A percentile compares a stretch with the other conserved stretches of the same genome.
phyloP scores from a whole-genome alignment of 2,329 filamentous ascomycete species.

The Pseudogymnoascus sp. region DNA sequence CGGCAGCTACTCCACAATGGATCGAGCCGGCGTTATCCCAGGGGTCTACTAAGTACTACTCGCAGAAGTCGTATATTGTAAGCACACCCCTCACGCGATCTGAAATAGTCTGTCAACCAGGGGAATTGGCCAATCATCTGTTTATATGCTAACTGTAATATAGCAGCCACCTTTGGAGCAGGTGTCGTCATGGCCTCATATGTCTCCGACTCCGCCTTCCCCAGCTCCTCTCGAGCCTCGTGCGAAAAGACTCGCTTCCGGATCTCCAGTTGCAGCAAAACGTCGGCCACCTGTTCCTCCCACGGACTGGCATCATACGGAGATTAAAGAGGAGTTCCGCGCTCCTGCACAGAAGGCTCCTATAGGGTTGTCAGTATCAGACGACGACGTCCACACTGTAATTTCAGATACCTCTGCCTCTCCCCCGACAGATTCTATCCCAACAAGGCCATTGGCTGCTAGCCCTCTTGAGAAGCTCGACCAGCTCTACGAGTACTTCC shows the following conservation, averaged over 20 bases:
- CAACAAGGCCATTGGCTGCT: background rate
- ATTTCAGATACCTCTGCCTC: slow-evolving; percentile 16
- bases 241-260: background rate
- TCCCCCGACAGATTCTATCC: background rate
- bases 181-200: background rate
- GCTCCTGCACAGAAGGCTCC: slow-evolving; percentile 29
- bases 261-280: slow-evolving; percentile 1
- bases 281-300: background rate
- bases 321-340: slow-evolving; percentile 7
- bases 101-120: background rate
- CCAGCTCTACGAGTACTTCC: slow-evolving; percentile 83
- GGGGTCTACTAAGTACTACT: slow-evolving; percentile 24
- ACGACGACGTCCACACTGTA: slow-evolving; percentile 49
- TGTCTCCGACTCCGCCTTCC: slow-evolving; percentile 23
- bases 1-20: slow-evolving; percentile 16
- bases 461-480: slow-evolving; percentile 3
- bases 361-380: slow-evolving; percentile 49
- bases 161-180: slow-evolving; percentile 22
- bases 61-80: slow-evolving; percentile 24
- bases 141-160: slow-evolving; percentile 1
- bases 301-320: slow-evolving; percentile 3
- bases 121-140: background rate
- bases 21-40: slow-evolving; percentile 22
- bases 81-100: background rate
- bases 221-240: slow-evolving; percentile 2